Conservation (phyloP, 768 basidiomycete genomes). For the Podaxis mareebaensis region DNA sequence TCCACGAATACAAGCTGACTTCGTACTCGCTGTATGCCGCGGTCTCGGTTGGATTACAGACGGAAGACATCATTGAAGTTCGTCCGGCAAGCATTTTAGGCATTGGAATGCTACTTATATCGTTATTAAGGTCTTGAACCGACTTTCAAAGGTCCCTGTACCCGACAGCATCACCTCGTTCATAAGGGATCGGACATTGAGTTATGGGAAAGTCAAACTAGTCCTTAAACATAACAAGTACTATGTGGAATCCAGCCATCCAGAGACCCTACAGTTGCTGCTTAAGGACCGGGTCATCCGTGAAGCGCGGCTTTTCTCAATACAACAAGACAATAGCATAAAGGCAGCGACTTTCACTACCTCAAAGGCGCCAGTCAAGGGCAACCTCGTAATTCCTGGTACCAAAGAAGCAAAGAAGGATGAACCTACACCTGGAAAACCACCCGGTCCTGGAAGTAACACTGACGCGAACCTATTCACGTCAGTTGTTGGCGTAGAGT, state of each 20-base stretch:
- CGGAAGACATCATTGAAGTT: conserved; percentile 98
- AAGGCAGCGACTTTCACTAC: conserved; percentile 77
- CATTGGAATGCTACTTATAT: conserved; percentile 25
- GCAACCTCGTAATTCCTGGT: conserved; percentile 84
- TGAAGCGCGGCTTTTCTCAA: conserved; percentile 77
- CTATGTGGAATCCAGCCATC: conserved; percentile 93
- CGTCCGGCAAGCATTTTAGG: conserved; percentile 35
- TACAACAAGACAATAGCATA: conserved; percentile 70
- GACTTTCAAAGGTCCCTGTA: conserved; percentile 89
- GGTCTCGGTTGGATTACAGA: conserved; percentile 96
- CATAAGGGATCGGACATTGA: conserved; percentile 91
- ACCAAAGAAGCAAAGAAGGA: conserved; percentile 75
- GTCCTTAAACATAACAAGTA: conserved; percentile 98
- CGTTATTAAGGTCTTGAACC: conserved; percentile 65
- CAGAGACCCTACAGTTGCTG: conserved; percentile 86
- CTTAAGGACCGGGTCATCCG: conserved; percentile 86
- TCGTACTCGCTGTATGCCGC: conserved; percentile 98
- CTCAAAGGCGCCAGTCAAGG: conserved; percentile 79
- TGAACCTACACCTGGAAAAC: conserved; percentile 37
- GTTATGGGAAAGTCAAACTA: conserved; percentile 98
- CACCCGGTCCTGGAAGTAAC: conserved; percentile 25
- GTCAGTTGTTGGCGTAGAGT: conserved; percentile 93
- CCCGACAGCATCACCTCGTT: conserved; percentile 83
- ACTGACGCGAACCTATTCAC: conserved; percentile 85
- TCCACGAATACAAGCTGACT: conserved; percentile 99